A percentile compares a stretch with the other conserved stretches of the same genome.
Conservation (phyloP, 1,284 basidiomycete genomes). For the Ustilago xerochloae region DNA sequence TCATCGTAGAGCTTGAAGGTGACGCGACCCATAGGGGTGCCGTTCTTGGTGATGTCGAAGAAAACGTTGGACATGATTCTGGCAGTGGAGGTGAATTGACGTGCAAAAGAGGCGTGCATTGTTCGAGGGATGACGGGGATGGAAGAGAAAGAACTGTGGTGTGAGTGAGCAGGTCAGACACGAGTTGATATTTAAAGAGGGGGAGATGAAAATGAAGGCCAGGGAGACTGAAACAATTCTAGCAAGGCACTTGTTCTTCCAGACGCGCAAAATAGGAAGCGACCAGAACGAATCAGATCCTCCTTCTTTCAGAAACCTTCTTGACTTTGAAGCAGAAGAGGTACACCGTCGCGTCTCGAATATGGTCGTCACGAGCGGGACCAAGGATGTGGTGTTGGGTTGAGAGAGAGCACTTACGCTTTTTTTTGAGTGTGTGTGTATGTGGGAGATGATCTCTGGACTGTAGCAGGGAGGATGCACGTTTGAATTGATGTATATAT, state of each 20-base stretch:
- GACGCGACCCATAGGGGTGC: conserved; percentile 65
- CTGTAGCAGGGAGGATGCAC: background rate
- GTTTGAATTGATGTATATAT: conserved; percentile 15
- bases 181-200: background rate
- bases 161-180: conserved; percentile 48
- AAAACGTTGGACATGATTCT: conserved; percentile 73
- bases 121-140: background rate
- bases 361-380: too few relatives aligned
- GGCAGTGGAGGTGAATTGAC: conserved; percentile 59
- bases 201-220: too few relatives aligned
- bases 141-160: conserved; percentile 32
- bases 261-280: background rate
- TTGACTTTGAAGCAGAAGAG: too few relatives aligned
- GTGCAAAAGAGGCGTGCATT: conserved; percentile 57
- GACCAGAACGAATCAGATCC: background rate
- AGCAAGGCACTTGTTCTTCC: too few relatives aligned
- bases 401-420: conserved; percentile 27
- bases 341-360: too few relatives aligned
- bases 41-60: conserved; percentile 75
- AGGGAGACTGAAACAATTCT: too few relatives aligned
- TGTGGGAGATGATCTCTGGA: conserved; percentile 6
- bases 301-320: too few relatives aligned
- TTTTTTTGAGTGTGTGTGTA: background rate
- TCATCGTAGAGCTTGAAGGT: conserved; percentile 65
- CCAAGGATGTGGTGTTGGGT: too few relatives aligned